Evolutionary conservation across 2,329 filamentous ascomycete genomes (phyloP), one percentile per base, ranked within the genome.

Genomic region (Trichoderma sp.): DNA sequence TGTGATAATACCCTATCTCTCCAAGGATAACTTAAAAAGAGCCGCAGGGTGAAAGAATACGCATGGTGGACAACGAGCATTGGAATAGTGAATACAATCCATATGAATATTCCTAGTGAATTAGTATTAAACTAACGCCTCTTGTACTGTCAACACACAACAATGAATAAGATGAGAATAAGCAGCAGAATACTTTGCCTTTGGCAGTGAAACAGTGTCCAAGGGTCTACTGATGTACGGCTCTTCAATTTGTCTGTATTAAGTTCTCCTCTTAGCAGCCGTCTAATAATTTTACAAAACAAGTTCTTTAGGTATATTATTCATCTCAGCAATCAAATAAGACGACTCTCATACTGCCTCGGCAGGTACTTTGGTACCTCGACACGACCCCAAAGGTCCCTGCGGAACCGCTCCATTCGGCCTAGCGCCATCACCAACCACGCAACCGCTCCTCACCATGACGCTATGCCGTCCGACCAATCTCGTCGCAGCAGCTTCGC

Each of bases 371-470:
- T 43, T 24, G 54, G 54, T 37, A 58, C 54, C n/a, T 24, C 4
- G 28, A 34, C 54, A 56, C 54, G 30, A 34, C 52, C 18, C 14
- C 13, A 52, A 18, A 24, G 37, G 34, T 39, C 49, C 51, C 37
- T 32, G 26, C 51, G 26, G 8, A 18, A 6, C 10, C 43, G 13
- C 39, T 34, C 56, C 4, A 30, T 39, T 30, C 10, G 43, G 56
- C 39, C 59, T 60, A 68, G 59, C 66, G 55, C 46, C 18, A 21
- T 28, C 51, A 32, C 28, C 56, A 59, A 63, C 21, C 59, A 64
- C 56, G 49, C 60, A 64, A 63, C 39, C 49, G 66, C 66, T 68
- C 59, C 49, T 49, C 66, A 28, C 58, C 66, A 68, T 63, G 66
- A 63, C 66, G 59, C 49, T 63, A 68, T 63, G 37, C 43, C 13